These are phyloP conservation scores for Eucalyptus sp. DNA, from an alignment of 345 rosid genomes.

Conservation along the genomic window DNA sequence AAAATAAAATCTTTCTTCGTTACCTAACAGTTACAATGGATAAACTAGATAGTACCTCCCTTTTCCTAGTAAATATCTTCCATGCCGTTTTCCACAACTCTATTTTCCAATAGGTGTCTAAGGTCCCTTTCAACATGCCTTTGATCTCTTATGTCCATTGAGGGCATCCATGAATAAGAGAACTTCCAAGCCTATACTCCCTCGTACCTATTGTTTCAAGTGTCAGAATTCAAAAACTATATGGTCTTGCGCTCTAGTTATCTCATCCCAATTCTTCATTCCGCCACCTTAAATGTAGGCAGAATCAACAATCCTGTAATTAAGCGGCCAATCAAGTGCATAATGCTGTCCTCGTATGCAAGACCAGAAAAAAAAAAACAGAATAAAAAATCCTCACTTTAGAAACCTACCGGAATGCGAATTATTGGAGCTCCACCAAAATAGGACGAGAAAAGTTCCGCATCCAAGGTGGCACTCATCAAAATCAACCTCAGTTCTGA, in stretches of 20 bases:
- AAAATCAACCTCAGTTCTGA: conserved; percentile 74
- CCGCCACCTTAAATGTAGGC: neutral
- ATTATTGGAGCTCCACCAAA: conserved; percentile 75
- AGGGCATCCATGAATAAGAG: neutral
- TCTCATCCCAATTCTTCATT: neutral
- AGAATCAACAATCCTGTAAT: neutral
- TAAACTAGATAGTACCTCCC: neutral
- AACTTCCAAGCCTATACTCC: neutral
- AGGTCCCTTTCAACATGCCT: neutral
- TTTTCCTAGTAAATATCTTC: neutral
- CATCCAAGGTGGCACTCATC: conserved; percentile 95
- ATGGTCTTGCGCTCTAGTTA: neutral
- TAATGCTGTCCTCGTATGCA: neutral
- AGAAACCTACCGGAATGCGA: conserved; percentile 60
- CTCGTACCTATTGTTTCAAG: neutral
- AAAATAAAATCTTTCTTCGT: neutral
- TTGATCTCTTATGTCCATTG: neutral
- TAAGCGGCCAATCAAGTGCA: neutral
- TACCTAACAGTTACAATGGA: neutral
- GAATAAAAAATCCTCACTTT: neutral
- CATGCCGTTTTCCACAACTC: neutral
- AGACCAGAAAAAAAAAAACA: neutral
- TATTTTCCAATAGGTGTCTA: neutral
- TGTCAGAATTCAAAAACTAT: neutral
- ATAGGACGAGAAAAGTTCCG: conserved; percentile 88